Base-by-base conservation (phyloP, 208 protist genomes). In the Crithidia bombi region DNA sequence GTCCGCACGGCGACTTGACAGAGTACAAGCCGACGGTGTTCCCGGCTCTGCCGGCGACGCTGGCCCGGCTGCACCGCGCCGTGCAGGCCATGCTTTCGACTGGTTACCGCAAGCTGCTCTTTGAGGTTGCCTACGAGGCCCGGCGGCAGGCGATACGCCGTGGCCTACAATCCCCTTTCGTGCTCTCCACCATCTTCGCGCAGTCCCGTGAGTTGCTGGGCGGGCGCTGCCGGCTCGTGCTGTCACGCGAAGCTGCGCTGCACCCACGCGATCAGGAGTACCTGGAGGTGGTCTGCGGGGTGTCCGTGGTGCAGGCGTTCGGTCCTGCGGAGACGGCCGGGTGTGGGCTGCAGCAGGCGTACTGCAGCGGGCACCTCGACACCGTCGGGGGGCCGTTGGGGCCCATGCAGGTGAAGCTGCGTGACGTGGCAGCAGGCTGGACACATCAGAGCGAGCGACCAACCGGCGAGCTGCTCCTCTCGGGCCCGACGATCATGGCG, bases 341-440 rank as follows among this genome's bases (percentile, higher is more conserved):
- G 26, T 79, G 75, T 44, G 82, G 82, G 0, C 30, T 81, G 33
- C 23, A 85, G 26, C 78, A 87, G 66, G 39, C 55, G 21, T 71
- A 67, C 54, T 80, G 76, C 44, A 75, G 78, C 30, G 49, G 30
- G 15, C 54, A 52, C 28, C 30, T 80, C 17, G 70, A 74, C 55
- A 73, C 50, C 41, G 56, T 89, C 14, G 87, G 88, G n/a, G 70
- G 73, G 14, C 78, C 86, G 12, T 46, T 94, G 33, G 75, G 79
- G 2, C 44, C 71, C 3, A 59, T 83, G 25, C 82, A 98, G 70
- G 64, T 98, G 51, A 98, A 97, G 81, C 68, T 98, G 17, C 84
- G 88, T 5, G 89, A 93, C 55, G 83, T 95, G 11, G 21, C 28
- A 14, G 36, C 58, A 1, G 41, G 58, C 32, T 83, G 80, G 79